Base-by-base conservation (phyloP, 2,329 filamentous ascomycete genomes). In the Nothophaeocryptopus gaeumannii region DNA sequence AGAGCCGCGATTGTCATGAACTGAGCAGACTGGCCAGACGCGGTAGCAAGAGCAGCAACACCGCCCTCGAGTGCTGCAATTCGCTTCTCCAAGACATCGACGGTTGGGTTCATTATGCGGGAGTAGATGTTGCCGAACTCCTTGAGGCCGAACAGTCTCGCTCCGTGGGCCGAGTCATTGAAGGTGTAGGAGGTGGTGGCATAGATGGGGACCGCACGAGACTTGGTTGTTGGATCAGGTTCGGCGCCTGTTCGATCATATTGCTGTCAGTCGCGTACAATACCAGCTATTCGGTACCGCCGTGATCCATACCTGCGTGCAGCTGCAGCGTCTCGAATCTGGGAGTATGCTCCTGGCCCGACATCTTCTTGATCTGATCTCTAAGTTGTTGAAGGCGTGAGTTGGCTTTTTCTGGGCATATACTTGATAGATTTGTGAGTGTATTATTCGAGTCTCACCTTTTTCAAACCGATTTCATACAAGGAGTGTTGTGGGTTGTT, bases 101-200 rank as follows among this genome's bases (percentile, higher is more conserved):
- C 86, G 0, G 92, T 97, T 2, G 92, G 91, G 73, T 97, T 96
- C 86, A 88, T 89, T 64, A 99, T 90, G 58, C 93, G 89, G 70
- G 86, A 93, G 79, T 99, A 99, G 71, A 97, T 95, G 75, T 97
- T 97, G 73, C 91, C 93, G 64, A 89, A 87, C 74, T 97, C 90
- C 76, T 97, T 95, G 71, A 99, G 88, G 67, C 89, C 88, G 68
- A 99, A 99, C 36, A 99, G 85, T 70, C 90, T 85, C 48, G 93
- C 93, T 55, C 89, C 93, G 66, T 97, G 93, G 42, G 90, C 92
- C 44, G 89, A 96, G 76, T 97, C 89, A 81, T 97, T 86, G 81
- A 99, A 99, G 45, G 83, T 83, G 72, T 78, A 99, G 65, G 89
- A 96, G 86, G 67, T 92, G 5, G 91, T 91, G 11, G 92, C 90